phyloP scores from a whole-genome alignment of 495 filamentous ascomycete species.

The Cairneyella variabilis region DNA sequence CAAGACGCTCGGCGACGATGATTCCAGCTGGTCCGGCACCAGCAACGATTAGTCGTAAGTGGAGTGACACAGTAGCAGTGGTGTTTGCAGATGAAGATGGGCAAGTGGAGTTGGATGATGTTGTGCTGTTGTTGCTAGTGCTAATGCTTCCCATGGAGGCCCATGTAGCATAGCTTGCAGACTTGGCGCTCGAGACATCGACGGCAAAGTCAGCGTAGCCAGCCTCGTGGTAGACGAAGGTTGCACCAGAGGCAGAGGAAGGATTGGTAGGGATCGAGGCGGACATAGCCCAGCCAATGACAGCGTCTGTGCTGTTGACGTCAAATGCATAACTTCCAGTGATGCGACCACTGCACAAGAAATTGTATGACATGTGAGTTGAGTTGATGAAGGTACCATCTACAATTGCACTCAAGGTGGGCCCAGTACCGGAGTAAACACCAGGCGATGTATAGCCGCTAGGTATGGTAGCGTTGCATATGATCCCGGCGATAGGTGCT shows the following conservation, averaged over 20 bases:
- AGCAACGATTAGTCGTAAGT: slow-evolving; percentile 63
- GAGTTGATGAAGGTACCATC: too few relatives aligned
- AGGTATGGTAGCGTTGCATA: too few relatives aligned
- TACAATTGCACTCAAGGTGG: too few relatives aligned
- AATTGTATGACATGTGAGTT: too few relatives aligned
- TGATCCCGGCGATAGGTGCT: too few relatives aligned
- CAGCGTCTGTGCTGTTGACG: slow-evolving; percentile 13
- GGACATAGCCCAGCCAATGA: slow-evolving; percentile 31
- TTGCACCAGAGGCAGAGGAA: slow-evolving; percentile 26
- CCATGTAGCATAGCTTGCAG: slow-evolving; percentile 44
- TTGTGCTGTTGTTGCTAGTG: slow-evolving; percentile 35
- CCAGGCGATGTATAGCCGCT: too few relatives aligned
- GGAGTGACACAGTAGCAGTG: slow-evolving; percentile 18
- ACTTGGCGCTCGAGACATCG: slow-evolving; percentile 34
- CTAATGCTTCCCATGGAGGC: slow-evolving; percentile 39
- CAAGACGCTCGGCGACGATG: slow-evolving; percentile 57
- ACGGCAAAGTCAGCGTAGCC: slow-evolving; percentile 41
- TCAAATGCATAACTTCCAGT: too few relatives aligned
- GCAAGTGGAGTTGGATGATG: slow-evolving; percentile 32
- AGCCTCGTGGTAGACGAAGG: slow-evolving; percentile 37
- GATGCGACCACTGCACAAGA: too few relatives aligned
- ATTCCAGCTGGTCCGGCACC: slow-evolving; percentile 62
- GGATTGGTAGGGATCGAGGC: slow-evolving; percentile 28
- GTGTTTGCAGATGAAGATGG: slow-evolving; percentile 37
- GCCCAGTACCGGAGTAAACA: too few relatives aligned